phyloP scores from a whole-genome alignment of 768 basidiomycete species.

The Saitozyma sp. region DNA sequence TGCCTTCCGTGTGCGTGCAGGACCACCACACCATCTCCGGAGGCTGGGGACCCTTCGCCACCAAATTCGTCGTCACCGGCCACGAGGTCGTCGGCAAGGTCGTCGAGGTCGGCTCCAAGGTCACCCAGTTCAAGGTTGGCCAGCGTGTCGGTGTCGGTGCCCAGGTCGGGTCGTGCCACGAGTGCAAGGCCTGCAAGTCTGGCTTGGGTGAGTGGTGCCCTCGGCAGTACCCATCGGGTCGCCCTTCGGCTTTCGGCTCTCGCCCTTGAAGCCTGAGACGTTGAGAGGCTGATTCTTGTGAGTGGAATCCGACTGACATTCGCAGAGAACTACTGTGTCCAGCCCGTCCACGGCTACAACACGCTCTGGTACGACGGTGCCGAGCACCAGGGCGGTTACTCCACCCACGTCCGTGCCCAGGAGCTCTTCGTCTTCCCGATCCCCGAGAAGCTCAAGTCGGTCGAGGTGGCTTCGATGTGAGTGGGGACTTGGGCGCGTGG shows the following conservation, averaged over 20 bases:
- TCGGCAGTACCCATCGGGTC: background rate
- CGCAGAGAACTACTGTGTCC: slow-evolving; percentile 44
- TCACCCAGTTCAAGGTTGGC: slow-evolving; percentile 55
- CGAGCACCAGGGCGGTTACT: slow-evolving; percentile 58
- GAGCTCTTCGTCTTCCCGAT: slow-evolving; percentile 63
- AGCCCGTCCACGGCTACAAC: slow-evolving; percentile 49
- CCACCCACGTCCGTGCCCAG: slow-evolving; percentile 56
- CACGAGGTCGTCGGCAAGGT: slow-evolving; percentile 51
- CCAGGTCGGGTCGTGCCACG: slow-evolving; percentile 61
- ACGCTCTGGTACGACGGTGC: slow-evolving; percentile 50
- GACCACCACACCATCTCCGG: slow-evolving; percentile 53
- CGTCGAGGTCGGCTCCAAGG: slow-evolving; percentile 46
- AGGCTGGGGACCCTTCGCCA: slow-evolving; percentile 49
- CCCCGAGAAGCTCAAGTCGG: slow-evolving; percentile 60
- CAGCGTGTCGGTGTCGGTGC: slow-evolving; percentile 62
- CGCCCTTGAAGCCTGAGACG: background rate
- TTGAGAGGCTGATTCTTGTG: slow-evolving; percentile 5
- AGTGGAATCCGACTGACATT: slow-evolving; percentile 5
- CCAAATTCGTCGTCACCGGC: slow-evolving; percentile 49
- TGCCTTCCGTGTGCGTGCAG: slow-evolving; percentile 10
- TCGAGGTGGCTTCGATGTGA: slow-evolving; percentile 63
- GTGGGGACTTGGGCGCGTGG: slow-evolving; percentile 9
- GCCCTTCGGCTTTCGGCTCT: background rate
- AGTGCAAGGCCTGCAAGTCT: slow-evolving; percentile 58
- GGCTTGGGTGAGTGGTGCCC: slow-evolving; percentile 53